Conservation (phyloP, 2,329 filamentous ascomycete genomes). For the Didymella keratinophila region DNA sequence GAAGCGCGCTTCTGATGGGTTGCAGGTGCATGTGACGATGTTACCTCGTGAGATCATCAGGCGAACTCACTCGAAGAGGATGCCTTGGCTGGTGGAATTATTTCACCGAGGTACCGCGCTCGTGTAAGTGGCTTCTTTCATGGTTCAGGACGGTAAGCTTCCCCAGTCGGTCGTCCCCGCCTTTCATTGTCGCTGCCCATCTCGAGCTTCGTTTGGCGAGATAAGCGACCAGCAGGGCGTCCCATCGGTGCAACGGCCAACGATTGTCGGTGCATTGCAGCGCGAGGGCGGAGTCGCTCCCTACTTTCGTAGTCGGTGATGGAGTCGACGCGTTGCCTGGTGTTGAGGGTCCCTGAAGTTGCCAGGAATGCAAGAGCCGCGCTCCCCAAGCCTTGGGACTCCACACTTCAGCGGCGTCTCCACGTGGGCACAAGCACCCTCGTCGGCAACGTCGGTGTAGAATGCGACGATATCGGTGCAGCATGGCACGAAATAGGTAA, state of each 20-base stretch:
- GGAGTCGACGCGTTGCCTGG: constrained; percentile 14
- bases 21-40: constrained; percentile 28
- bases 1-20: constrained; percentile 26
- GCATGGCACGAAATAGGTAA: constrained; percentile 30
- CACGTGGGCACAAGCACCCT: constrained; percentile 29
- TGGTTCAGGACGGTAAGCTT: constrained; percentile 10
- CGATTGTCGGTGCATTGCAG: constrained; percentile 32
- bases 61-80: constrained; percentile 25
- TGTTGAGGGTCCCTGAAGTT: constrained; percentile 14
- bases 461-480: constrained; percentile 33
- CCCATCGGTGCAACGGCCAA: constrained; percentile 23
- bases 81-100: constrained; percentile 36
- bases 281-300: constrained; percentile 26
- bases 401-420: constrained; percentile 29
- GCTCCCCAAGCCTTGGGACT: constrained; percentile 22
- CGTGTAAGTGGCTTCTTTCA: constrained; percentile 25
- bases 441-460: constrained; percentile 27
- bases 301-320: constrained; percentile 10
- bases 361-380: constrained; percentile 19
- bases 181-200: constrained; percentile 6
- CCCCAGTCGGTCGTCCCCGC: constrained; percentile 14
- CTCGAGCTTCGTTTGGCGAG: constrained; percentile 4
- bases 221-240: constrained; percentile 17
- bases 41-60: constrained; percentile 31
- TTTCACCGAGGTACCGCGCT: constrained; percentile 23